Percentiles rank a stretch among this genome's conserved stretches.
Evolutionary conservation across 768 basidiomycete genomes (phyloP).

Genomic region (Tylopilus subfusipes): DNA sequence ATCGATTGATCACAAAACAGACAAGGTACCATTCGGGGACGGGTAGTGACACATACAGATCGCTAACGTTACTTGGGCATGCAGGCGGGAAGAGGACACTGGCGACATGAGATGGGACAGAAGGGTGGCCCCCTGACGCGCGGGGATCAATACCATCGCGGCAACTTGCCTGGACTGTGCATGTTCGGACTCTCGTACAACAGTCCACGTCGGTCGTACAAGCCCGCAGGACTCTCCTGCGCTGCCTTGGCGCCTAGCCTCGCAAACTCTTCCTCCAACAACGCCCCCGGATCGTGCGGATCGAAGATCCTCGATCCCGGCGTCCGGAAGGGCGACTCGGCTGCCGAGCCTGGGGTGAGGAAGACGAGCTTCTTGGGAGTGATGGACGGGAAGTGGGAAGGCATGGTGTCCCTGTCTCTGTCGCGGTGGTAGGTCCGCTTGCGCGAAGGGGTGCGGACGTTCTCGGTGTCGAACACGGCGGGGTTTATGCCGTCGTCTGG

Average conservation of each 20-base stretch:
- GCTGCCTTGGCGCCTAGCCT: constrained; percentile 41
- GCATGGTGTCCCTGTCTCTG: constrained; percentile 18
- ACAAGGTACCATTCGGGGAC: background rate
- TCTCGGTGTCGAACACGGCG: constrained; percentile 34
- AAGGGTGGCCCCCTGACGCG: background rate
- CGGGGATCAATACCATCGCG: constrained; percentile 45
- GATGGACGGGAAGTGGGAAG: constrained; percentile 32
- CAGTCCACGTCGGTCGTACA: constrained; percentile 59
- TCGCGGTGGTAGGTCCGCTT: constrained; percentile 36
- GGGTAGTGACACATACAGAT: background rate
- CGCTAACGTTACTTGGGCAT: too few relatives aligned
- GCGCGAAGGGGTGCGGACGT: constrained; percentile 45
- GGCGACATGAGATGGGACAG: background rate
- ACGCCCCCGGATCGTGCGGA: constrained; percentile 63
- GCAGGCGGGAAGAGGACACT: background rate
- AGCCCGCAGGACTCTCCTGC: constrained; percentile 61
- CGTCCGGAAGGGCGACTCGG: constrained; percentile 47
- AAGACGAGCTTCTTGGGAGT: constrained; percentile 45
- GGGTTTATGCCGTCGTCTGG: constrained; percentile 34
- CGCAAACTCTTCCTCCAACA: constrained; percentile 72
- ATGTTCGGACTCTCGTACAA: constrained; percentile 74
- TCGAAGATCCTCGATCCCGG: constrained; percentile 55
- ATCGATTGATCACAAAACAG: background rate
- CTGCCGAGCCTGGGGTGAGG: constrained; percentile 22
- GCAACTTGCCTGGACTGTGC: constrained; percentile 52